These are phyloP conservation scores for Anisogramma anomala DNA, from an alignment of 2,329 filamentous ascomycete genomes.

Conservation along the genomic window DNA sequence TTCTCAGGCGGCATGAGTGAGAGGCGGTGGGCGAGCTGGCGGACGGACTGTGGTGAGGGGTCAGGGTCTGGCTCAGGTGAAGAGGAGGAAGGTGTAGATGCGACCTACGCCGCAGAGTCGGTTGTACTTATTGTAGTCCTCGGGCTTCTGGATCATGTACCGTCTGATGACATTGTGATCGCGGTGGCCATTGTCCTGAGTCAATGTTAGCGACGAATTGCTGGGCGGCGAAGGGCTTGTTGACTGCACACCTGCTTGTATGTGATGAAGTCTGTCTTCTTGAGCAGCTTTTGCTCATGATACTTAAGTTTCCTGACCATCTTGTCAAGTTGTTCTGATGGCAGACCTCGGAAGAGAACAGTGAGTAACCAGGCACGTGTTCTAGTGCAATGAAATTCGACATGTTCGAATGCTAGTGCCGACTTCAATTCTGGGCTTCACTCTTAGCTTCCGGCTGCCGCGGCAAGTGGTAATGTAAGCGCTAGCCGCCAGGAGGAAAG, in stretches of 20 bases:
- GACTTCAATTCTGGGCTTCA: constrained; percentile 5
- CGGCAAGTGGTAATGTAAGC: too few species aligned
- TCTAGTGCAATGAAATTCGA: constrained; percentile 8
- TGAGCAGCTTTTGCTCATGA: constrained; percentile 92
- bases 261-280: constrained; percentile 84
- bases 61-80: constrained; percentile 10
- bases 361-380: neutral
- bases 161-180: constrained; percentile 67
- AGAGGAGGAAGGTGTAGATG: neutral
- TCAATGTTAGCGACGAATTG: constrained; percentile 1
- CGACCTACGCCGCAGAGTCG: constrained; percentile 56
- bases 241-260: constrained; percentile 53
- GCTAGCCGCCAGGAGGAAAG: constrained; percentile 4
- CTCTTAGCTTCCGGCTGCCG: neutral
- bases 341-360: neutral
- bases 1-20: constrained; percentile 71
- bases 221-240: neutral
- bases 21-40: constrained; percentile 81
- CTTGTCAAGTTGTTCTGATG: constrained; percentile 19
- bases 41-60: constrained; percentile 50
- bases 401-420: too few species aligned
- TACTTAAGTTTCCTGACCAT: constrained; percentile 97
- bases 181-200: constrained; percentile 64
- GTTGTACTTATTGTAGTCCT: constrained; percentile 65
- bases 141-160: constrained; percentile 83